phyloP scores from a whole-genome alignment of 169 alveolate genomes.

The Cryptosporidium parvum region DNA sequence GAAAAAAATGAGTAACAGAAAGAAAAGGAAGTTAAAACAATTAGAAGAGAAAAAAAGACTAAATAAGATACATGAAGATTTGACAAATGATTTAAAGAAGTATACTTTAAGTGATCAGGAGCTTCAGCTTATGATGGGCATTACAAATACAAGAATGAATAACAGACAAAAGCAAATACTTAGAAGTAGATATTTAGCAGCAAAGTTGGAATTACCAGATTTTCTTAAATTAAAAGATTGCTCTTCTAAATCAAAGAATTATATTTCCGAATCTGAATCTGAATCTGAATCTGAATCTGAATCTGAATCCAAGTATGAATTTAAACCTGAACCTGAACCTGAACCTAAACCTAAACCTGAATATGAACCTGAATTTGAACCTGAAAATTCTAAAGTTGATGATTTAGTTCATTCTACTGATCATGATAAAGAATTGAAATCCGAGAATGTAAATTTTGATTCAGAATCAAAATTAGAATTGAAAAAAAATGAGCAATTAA shows the following conservation, averaged over 20 bases:
- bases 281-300: not conserved
- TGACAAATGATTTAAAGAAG: constrained; percentile 77
- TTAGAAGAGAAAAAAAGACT: constrained; percentile 39
- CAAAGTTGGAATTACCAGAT: constrained; percentile 77
- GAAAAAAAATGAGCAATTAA: constrained; percentile 20
- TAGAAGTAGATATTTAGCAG: constrained; percentile 62
- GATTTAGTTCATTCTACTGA: too few species aligned
- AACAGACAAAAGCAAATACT: constrained; percentile 65
- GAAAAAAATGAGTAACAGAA: constrained; percentile 53
- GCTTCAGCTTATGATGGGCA: constrained; percentile 72
- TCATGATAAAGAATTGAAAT: not conserved
- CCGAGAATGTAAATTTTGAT: not conserved
- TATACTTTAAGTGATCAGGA: constrained; percentile 72
- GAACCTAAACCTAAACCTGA: not conserved
- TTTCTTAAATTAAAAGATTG: constrained; percentile 43
- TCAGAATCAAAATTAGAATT: constrained; percentile 4
- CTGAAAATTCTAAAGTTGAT: not conserved
- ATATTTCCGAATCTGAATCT: not conserved
- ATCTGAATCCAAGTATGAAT: not conserved
- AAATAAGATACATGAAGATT: constrained; percentile 6
- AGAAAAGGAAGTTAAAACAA: constrained; percentile 43
- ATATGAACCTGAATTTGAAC: not conserved
- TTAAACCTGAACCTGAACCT: not conserved
- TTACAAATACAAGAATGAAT: constrained; percentile 52
- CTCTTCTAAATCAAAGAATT: not conserved